These are phyloP conservation scores for Platanthera guangdongensis DNA, from an alignment of 106 monocot genomes.

Conservation along the genomic window DNA sequence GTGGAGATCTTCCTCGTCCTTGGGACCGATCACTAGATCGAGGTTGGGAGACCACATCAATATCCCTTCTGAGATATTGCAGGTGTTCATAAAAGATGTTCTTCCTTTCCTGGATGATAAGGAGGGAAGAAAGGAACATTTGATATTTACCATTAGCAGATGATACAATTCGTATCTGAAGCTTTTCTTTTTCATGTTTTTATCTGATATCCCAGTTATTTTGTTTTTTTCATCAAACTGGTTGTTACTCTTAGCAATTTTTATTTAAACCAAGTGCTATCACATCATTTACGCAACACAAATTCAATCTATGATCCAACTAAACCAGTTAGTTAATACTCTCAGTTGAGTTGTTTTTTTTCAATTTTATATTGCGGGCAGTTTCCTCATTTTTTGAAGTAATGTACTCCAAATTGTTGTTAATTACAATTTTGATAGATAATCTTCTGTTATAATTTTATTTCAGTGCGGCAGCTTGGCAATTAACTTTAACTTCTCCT, in stretches of 20 bases:
- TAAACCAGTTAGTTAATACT: neutral
- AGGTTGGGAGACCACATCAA: no score
- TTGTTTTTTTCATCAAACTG: neutral
- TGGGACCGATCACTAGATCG: no score
- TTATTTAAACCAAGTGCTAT: neutral
- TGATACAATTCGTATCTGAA: neutral
- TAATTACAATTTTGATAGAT: neutral
- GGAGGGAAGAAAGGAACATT: neutral
- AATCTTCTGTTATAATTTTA: neutral
- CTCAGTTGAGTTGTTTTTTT: neutral
- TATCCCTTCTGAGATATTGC: neutral
- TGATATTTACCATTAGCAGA: neutral
- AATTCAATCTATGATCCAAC: neutral
- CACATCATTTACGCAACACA: neutral
- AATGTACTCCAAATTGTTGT: neutral
- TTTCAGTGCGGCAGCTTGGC: slow-evolving; percentile 86
- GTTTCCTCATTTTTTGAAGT: neutral
- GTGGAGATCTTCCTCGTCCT: no score
- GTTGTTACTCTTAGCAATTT: neutral
- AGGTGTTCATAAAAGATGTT: neutral
- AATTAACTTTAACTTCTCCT: slow-evolving; percentile 53
- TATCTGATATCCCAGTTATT: neutral
- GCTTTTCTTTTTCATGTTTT: neutral
- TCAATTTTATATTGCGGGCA: neutral
- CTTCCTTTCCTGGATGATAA: neutral